Conservation (phyloP, 345 rosid genomes). For the Garcia nutans region DNA sequence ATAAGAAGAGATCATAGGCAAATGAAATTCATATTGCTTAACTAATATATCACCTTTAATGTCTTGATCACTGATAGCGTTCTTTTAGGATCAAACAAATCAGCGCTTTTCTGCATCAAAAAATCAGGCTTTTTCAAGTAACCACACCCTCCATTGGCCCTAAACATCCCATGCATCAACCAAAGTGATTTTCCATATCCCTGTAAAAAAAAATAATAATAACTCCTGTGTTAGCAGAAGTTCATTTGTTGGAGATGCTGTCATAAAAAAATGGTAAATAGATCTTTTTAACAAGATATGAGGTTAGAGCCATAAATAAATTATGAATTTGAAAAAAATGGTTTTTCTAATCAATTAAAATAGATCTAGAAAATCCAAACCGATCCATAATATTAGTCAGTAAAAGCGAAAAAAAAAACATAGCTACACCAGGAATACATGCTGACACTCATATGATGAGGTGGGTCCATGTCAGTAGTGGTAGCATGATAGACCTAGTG, state of each 20-base stretch:
- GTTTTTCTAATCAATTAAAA: background rate
- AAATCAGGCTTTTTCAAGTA: slow-evolving; percentile 68
- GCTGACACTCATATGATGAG: too few species aligned
- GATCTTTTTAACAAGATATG: background rate
- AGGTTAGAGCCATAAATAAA: background rate
- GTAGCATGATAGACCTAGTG: too few species aligned
- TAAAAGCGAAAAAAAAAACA: too few species aligned
- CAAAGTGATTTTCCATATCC: slow-evolving; percentile 72
- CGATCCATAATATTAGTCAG: background rate
- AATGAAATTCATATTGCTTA: background rate
- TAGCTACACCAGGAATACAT: too few species aligned
- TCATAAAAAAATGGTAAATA: background rate
- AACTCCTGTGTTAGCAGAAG: background rate
- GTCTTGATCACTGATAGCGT: slow-evolving; percentile 40
- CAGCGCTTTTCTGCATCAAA: slow-evolving; percentile 38
- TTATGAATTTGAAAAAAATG: background rate
- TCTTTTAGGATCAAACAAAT: slow-evolving; percentile 49
- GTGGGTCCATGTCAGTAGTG: too few species aligned
- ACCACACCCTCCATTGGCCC: slow-evolving; percentile 68
- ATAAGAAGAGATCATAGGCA: background rate
- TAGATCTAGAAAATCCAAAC: background rate
- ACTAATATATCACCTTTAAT: slow-evolving; percentile 40
- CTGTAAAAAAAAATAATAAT: slow-evolving; percentile 33
- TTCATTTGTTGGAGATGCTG: background rate
- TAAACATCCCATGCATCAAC: slow-evolving; percentile 83